Conservation (phyloP, 2,329 filamentous ascomycete species). For the Cadophora gregata region DNA sequence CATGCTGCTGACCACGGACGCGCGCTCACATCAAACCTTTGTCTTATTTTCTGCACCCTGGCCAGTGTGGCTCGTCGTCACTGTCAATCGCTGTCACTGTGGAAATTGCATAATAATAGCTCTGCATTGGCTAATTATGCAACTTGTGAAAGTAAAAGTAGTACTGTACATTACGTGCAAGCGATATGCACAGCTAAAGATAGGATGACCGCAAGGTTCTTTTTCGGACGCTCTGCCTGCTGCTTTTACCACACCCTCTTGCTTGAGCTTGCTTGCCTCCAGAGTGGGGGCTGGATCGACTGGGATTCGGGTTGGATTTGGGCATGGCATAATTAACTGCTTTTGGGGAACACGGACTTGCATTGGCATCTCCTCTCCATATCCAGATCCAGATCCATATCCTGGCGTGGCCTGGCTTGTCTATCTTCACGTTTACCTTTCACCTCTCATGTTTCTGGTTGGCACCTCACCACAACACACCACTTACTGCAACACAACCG, state of each 20-base stretch:
- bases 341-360: constrained; percentile 6
- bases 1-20: constrained; percentile 25
- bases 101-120: constrained; percentile 30
- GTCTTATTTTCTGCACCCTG: constrained; percentile 24
- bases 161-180: too few species aligned
- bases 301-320: neutral
- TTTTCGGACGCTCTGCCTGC: constrained; percentile 12
- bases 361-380: too few species aligned
- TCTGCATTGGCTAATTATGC: constrained; percentile 25
- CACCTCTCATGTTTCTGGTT: neutral
- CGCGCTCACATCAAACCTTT: constrained; percentile 18
- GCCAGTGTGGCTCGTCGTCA: constrained; percentile 17
- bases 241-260: constrained; percentile 12
- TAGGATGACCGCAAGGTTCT: constrained; percentile 18
- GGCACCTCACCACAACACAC: constrained; percentile 11
- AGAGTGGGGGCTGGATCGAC: constrained; percentile 14
- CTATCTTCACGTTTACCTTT: neutral
- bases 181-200: constrained; percentile 19
- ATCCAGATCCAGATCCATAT: constrained; percentile 9
- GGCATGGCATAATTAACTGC: constrained; percentile 1
- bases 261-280: neutral
- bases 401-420: neutral
- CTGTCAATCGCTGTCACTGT: constrained; percentile 2
- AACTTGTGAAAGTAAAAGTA: constrained; percentile 24
- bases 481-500: constrained; percentile 6